Evolutionary conservation across 2,329 filamentous ascomycete species (phyloP).

Genomic region (Chaetomium sp.): DNA sequence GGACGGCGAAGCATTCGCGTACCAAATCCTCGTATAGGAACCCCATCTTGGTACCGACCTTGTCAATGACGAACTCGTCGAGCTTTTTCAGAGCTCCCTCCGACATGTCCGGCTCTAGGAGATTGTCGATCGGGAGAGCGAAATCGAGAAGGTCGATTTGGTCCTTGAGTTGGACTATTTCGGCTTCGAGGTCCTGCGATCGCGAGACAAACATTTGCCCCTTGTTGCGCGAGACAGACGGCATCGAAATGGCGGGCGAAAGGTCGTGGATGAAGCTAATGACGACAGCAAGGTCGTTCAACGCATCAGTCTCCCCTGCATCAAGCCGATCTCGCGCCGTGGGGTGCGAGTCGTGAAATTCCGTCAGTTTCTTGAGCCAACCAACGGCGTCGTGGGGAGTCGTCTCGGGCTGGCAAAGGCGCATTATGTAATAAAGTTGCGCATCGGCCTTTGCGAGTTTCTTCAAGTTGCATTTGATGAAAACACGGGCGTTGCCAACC

Average conservation of each 20-base stretch:
- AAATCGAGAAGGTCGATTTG: slow-evolving; percentile 45
- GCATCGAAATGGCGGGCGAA: slow-evolving; percentile 40
- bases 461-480: slow-evolving; percentile 47
- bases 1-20: slow-evolving; percentile 42
- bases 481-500: slow-evolving; percentile 41
- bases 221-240: slow-evolving; percentile 45
- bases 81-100: slow-evolving; percentile 39
- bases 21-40: slow-evolving; percentile 49
- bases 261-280: slow-evolving; percentile 46
- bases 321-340: slow-evolving; percentile 41
- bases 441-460: slow-evolving; percentile 43
- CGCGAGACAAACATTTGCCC: slow-evolving; percentile 43
- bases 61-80: slow-evolving; percentile 41
- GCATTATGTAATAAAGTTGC: slow-evolving; percentile 43
- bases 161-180: slow-evolving; percentile 45
- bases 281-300: slow-evolving; percentile 45
- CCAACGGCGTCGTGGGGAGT: slow-evolving; percentile 41
- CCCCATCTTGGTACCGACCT: slow-evolving; percentile 45
- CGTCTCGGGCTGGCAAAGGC: slow-evolving; percentile 46
- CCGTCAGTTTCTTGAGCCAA: slow-evolving; percentile 47
- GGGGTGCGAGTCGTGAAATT: slow-evolving; percentile 42
- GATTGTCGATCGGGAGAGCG: slow-evolving; percentile 46
- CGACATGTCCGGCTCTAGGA: slow-evolving; percentile 46
- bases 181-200: slow-evolving; percentile 40
- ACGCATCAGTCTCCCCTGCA: slow-evolving; percentile 40